Base-by-base conservation (phyloP, 805 yeast genomes). In the Ogataea trehalophila region DNA sequence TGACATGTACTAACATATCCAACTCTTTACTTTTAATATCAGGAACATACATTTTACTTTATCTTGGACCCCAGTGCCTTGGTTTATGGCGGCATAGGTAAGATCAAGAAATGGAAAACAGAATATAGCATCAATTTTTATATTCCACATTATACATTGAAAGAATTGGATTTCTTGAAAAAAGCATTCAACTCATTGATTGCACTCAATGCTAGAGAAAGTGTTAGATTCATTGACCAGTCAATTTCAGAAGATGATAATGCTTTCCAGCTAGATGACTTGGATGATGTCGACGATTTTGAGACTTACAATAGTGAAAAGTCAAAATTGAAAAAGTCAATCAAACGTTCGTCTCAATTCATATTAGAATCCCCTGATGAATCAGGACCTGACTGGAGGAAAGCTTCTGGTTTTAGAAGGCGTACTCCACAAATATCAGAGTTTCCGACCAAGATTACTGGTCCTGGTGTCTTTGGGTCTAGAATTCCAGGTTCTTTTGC, bases 11-110 rank as follows among this genome's bases (percentile, higher is more conserved):
- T 42, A 42, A 42, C 44, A 6, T 9, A 26, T 15, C 6, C 4
- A 6, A 18, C 31, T 11, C 11, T 18, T 11, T 20, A 13, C 6
- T 6, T n/a, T 18, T 11, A 39, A 34, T 22, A 35, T 42, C 40
- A 47, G 45, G 37, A 40, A 23, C 36, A 39, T 14, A 39, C 39
- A 31, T 49, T 46, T 23, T 59, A 73, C 58, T 70, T 83, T 49
- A 79, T 85, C 17, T 57, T 85, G 38, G 91, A 85, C 59, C 85
- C 83, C 18, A 76, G 87, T 6, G 82, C 87, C 2, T 72, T 85
- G 51, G 80, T 81, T 17, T 63, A 55, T 42, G 77, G 82, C 46
- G 92, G 89, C 2, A 70, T 85, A 40, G 87, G 87, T 0, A 80
- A 80, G 56, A 72, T 85, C 57, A 80, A 79, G 59, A 67, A 79